Conservation (phyloP, 345 rosid genomes). For the Lumnitzera racemosa region DNA sequence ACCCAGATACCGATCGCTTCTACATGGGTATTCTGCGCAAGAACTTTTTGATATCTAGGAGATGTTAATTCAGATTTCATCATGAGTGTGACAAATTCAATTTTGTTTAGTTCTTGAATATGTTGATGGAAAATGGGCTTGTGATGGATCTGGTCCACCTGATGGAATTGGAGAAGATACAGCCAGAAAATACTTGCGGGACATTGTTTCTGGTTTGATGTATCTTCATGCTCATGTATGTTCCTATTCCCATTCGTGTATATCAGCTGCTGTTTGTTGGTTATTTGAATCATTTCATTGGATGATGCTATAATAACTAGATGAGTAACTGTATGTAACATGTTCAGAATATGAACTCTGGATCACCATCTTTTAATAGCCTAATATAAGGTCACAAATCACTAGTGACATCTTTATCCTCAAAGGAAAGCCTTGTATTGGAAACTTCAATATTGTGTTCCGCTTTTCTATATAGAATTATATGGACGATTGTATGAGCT, state of each 20-base stretch:
- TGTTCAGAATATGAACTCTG: no score
- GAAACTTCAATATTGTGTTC: no score
- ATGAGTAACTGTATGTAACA: no score
- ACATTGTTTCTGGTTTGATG: conserved; percentile 80
- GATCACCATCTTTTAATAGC: no score
- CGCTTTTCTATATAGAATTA: no score
- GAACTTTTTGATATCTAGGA: neutral
- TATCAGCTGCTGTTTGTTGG: neutral
- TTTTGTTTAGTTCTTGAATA: conserved; percentile 78
- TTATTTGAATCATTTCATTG: no score
- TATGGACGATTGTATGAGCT: no score
- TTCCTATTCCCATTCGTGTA: neutral
- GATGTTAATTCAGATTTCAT: neutral
- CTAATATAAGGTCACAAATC: no score
- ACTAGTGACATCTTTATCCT: no score
- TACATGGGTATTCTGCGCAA: conserved; percentile 73
- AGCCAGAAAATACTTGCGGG: conserved; percentile 82
- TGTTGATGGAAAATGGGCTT: conserved; percentile 79
- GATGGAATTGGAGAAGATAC: conserved; percentile 64
- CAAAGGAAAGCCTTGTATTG: no score
- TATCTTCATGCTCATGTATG: conserved; percentile 96
- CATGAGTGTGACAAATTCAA: neutral
- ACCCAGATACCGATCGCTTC: conserved; percentile 85
- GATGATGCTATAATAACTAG: no score
- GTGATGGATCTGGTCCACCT: conserved; percentile 54